Conservation (phyloP, 2,329 filamentous ascomycete genomes). For the Pleoardoris graminearum region DNA sequence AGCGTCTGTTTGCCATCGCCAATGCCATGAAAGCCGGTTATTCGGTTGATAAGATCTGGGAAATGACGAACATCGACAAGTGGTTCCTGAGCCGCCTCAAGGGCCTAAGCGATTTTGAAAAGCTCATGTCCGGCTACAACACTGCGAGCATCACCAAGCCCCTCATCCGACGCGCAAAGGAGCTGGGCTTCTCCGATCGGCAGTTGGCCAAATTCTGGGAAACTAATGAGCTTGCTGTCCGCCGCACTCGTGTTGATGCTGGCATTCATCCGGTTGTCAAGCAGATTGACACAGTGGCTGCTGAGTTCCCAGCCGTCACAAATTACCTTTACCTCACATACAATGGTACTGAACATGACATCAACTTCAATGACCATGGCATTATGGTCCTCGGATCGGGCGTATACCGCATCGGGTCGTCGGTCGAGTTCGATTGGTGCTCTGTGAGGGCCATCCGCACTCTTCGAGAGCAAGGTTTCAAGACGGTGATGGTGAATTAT, state of each 20-base stretch:
- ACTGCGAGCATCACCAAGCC: slow-evolving; percentile 67
- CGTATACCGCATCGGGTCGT: slow-evolving; percentile 95
- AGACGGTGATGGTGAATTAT: slow-evolving; percentile 96
- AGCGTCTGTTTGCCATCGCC: slow-evolving; percentile 94
- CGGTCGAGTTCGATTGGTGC: slow-evolving; percentile 99
- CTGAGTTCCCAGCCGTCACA: slow-evolving; percentile 90
- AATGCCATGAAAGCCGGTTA: slow-evolving; percentile 97
- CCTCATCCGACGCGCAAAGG: slow-evolving; percentile 81
- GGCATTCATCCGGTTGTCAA: slow-evolving; percentile 90
- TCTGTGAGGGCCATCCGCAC: slow-evolving; percentile 93
- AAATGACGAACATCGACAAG: slow-evolving; percentile 97
- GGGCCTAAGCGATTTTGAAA: slow-evolving; percentile 85
- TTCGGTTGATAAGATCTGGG: slow-evolving; percentile 95
- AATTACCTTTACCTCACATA: slow-evolving; percentile 98
- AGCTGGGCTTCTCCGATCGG: slow-evolving; percentile 90
- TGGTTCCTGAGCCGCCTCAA: slow-evolving; percentile 96
- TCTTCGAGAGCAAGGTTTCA: slow-evolving; percentile 78
- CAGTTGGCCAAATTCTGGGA: slow-evolving; percentile 93
- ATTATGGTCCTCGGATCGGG: slow-evolving; percentile 96
- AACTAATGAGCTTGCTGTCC: slow-evolving; percentile 89
- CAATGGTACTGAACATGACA: slow-evolving; percentile 84
- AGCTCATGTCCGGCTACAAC: slow-evolving; percentile 70
- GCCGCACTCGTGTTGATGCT: slow-evolving; percentile 79
- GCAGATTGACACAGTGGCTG: slow-evolving; percentile 97
- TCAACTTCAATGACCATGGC: slow-evolving; percentile 84